Evolutionary conservation across 352 stramenopile genomes (phyloP).

Genomic region (Phytophthora pisi): DNA sequence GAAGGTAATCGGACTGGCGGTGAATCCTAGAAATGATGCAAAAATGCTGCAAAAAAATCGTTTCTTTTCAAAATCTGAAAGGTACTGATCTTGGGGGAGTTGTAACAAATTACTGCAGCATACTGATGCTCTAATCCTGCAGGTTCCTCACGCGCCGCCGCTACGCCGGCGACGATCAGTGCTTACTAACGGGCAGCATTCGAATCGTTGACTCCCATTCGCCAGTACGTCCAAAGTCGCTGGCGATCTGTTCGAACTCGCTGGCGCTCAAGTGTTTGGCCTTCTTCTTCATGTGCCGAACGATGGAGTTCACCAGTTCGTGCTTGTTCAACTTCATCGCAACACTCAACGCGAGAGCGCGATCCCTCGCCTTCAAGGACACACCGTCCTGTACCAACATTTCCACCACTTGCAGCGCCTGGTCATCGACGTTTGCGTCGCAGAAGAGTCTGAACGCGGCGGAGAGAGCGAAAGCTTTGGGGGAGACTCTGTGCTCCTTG

Average conservation of each 20-base stretch:
- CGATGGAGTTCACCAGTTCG: constrained; percentile 9
- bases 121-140: no score
- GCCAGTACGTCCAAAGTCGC: constrained; percentile 3
- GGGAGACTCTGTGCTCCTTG: constrained; percentile 9
- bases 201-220: constrained; percentile 10
- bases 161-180: not conserved
- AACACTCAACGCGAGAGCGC: constrained; percentile 2
- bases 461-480: constrained; percentile 9
- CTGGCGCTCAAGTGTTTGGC: not conserved
- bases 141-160: no score
- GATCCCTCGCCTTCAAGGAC: not conserved
- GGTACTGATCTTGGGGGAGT: no score
- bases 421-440: not conserved
- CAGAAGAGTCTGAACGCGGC: constrained; percentile 15
- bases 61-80: no score
- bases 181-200: constrained; percentile 10
- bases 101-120: no score
- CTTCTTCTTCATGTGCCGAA: constrained; percentile 7
- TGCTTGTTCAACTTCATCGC: constrained; percentile 13
- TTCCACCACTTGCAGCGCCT: constrained; percentile 13
- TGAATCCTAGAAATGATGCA: no score
- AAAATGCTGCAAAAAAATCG: no score
- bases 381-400: constrained; percentile 8
- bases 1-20: no score
- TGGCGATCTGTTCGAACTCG: constrained; percentile 3